Evolutionary conservation across 345 rosid species (phyloP), one percentile per base, ranked within the genome.

Genomic region (Linum lewisii): DNA sequence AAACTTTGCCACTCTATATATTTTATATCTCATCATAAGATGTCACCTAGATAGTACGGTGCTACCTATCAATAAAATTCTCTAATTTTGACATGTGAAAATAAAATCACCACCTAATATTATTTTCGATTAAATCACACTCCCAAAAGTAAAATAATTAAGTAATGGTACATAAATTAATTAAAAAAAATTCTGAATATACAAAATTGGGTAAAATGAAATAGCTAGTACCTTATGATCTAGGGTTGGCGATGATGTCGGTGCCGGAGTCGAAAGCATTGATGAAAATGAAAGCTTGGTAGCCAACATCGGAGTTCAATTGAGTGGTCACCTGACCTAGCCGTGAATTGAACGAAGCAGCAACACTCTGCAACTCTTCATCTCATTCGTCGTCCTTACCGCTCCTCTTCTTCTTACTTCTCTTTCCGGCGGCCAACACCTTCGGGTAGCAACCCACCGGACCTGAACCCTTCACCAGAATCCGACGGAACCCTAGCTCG

Each of bases 391-490:
- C 58, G 58, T 8, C 23, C 5, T 10, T 20, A n/a, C n/a, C n/a
- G n/a, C 32, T 26, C 32, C 32, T 26, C 32, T 26, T 26, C 32
- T 6, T 26, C 10, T 18, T 26, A 2, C 57, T 19, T 7, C 25
- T 6, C 66, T 60, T 25, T 6, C 44, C 60, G 59, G 16, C 10
- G 1, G 74, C 74, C 55, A 60, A 18, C 55, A 60, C 74, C 2
- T 66, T 69, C 1, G 74, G 74, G 0, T 49, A 65, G 57, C 74
- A 70, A 23, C 69, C 74, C 24, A 65, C 1, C 4, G 74, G 70
- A 11, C 66, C 74, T 4, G 70, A 65, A 16, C 74, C 74, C 4
- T 69, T 70, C 37, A 70, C 74, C 0, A 70, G 54, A 13, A 70
- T 66, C n/a, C 74, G 50, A 0, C 74, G 57, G 25, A 38, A 66